Percentiles rank a stretch among this genome's conserved stretches.
phyloP scores from a whole-genome alignment of 257 asterid species.

The Nicotiana benthamiana region DNA sequence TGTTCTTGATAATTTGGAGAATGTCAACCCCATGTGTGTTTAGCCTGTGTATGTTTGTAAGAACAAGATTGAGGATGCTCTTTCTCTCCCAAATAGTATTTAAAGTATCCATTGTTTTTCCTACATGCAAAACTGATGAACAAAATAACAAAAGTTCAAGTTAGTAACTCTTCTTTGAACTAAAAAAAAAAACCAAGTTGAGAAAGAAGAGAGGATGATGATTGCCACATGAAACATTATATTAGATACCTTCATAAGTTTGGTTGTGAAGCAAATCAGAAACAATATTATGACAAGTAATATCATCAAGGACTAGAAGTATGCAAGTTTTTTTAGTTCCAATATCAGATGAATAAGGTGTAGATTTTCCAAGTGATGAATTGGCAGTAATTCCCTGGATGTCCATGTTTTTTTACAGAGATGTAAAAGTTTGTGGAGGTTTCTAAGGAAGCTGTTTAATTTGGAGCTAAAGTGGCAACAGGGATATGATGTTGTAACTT shows the following conservation, averaged over 20 bases:
- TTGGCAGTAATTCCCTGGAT: slow-evolving; percentile 5
- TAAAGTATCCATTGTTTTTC: slow-evolving; percentile 32
- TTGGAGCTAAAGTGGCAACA: not conserved
- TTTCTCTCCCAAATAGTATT: slow-evolving; percentile 34
- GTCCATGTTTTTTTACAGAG: slow-evolving; percentile 15
- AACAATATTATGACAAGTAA: slow-evolving; percentile 29
- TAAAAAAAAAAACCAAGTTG: not conserved
- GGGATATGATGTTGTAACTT: not conserved
- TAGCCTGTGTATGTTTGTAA: slow-evolving; percentile 48
- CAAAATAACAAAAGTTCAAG: not conserved
- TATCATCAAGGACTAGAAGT: slow-evolving; percentile 40
- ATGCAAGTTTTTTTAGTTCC: slow-evolving; percentile 38
- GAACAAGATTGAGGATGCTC: slow-evolving; percentile 30
- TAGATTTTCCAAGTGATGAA: not conserved
- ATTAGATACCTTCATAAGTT: slow-evolving; percentile 44
- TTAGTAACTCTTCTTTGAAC: not conserved
- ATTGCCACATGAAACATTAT: not conserved
- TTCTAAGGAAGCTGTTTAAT: not conserved
- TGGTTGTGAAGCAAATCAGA: slow-evolving; percentile 39
- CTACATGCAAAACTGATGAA: slow-evolving; percentile 45
- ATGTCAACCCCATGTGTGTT: slow-evolving; percentile 24
- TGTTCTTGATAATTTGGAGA: slow-evolving; percentile 22
- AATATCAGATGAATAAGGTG: not conserved
- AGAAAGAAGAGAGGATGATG: not conserved
- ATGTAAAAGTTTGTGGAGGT: not conserved